Percentiles rank a stretch among this genome's conserved stretches.
These are phyloP conservation scores for Ogataea pignaliae DNA, from an alignment of 805 yeast species.

Conservation along the genomic window DNA sequence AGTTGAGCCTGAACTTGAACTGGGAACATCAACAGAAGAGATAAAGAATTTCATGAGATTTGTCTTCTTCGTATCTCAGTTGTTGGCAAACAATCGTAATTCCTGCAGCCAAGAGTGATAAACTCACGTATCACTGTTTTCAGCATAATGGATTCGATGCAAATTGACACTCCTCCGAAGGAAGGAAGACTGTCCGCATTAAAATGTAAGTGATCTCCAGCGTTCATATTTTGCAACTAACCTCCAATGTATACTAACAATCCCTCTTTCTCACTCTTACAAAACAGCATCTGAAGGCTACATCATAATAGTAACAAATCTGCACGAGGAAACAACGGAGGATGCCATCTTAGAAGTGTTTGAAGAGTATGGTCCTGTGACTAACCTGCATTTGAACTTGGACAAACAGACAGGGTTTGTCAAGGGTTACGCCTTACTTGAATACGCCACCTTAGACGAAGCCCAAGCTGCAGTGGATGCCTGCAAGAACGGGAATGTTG, in stretches of 20 bases:
- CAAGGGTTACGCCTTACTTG: slow-evolving; percentile 40
- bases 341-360: slow-evolving; percentile 39
- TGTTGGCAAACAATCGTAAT: too few species aligned
- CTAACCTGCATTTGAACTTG: slow-evolving; percentile 35
- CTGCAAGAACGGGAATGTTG: background rate
- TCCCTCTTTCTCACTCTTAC: background rate
- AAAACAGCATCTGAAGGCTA: slow-evolving; percentile 39
- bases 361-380: slow-evolving; percentile 36
- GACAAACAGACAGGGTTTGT: slow-evolving; percentile 42
- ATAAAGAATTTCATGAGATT: too few species aligned
- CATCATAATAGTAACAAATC: slow-evolving; percentile 34
- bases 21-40: too few species aligned
- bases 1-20: too few species aligned
- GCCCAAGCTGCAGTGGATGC: background rate
- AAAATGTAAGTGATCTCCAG: background rate
- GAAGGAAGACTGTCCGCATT: background rate
- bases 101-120: too few species aligned
- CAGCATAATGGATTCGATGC: background rate
- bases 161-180: background rate
- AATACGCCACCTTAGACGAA: slow-evolving; percentile 21
- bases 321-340: slow-evolving; percentile 43
- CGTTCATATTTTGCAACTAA: too few species aligned
- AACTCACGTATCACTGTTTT: background rate
- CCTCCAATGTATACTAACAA: background rate
- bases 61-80: too few species aligned